Conservation (phyloP, 306 rosid genomes). For the Lathyrus aphaca region DNA sequence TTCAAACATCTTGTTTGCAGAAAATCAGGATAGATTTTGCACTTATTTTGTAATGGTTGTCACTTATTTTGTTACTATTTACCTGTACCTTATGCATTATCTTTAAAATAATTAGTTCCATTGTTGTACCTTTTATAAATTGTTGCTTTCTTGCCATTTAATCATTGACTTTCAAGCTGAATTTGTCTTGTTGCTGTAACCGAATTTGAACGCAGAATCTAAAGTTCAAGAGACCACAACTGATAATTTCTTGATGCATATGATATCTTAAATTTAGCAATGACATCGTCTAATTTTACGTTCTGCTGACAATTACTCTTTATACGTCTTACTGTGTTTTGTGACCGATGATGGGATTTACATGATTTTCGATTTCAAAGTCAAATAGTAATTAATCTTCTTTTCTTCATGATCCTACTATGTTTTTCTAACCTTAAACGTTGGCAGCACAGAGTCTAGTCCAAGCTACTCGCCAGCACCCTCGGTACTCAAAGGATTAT, state of each 20-base stretch:
- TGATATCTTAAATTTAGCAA: conserved; percentile 10
- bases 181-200: conserved; percentile 12
- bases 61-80: too few species aligned
- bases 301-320: too few species aligned
- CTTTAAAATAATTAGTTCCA: too few species aligned
- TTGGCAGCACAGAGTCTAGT: conserved; percentile 72
- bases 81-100: too few species aligned
- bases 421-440: conserved; percentile 42
- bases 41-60: too few species aligned
- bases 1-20: conserved; percentile 3
- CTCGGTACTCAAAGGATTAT: conserved; percentile 66
- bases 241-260: conserved; percentile 6
- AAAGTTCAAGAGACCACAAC: conserved; percentile 1
- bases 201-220: conserved; percentile 3
- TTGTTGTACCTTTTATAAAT: background rate
- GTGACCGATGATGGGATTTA: conserved; percentile 14
- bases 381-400: conserved; percentile 12
- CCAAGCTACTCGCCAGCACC: conserved; percentile 77
- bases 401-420: conserved; percentile 30
- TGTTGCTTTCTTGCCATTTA: conserved; percentile 8
- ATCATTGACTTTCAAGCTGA: conserved; percentile 4
- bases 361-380: conserved; percentile 13
- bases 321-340: background rate
- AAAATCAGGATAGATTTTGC: background rate
- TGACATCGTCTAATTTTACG: background rate